Conservation (phyloP, 2,329 filamentous ascomycete species). For the Rutstroemia sp. region DNA sequence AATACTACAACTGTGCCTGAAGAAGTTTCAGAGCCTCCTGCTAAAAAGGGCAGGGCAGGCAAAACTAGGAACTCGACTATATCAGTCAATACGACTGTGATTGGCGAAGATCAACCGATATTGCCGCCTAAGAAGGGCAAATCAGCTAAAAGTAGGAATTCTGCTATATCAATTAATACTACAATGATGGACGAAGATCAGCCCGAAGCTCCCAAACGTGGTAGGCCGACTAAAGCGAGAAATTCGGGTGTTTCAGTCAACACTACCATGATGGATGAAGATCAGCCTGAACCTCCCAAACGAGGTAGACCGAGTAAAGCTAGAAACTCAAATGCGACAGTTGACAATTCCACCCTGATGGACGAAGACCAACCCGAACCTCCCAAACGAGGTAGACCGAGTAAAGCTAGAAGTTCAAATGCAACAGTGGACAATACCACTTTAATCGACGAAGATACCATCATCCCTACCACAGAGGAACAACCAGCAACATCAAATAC, state of each 20-base stretch:
- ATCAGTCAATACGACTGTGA: neutral
- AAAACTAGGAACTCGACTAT: no score
- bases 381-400: neutral
- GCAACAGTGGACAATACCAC: neutral
- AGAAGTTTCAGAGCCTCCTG: no score
- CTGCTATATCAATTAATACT: neutral
- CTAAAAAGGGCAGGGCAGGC: no score
- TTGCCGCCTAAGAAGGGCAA: neutral
- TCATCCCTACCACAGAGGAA: neutral
- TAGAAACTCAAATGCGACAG: no score
- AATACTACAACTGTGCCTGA: neutral
- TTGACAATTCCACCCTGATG: no score
- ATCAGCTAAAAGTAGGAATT: neutral
- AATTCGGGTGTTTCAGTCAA: neutral
- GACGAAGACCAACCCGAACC: neutral
- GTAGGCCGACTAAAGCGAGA: neutral
- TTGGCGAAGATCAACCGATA: neutral
- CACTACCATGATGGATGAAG: neutral
- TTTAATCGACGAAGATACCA: neutral
- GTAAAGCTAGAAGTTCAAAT: neutral
- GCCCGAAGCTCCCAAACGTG: neutral
- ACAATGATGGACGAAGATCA: neutral
- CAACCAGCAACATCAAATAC: constrained; percentile 11
- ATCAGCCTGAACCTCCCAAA: neutral
- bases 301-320: neutral